Evolutionary conservation across 2,329 filamentous ascomycete species (phyloP), one percentile per base, ranked within the genome.

Genomic region (Arthrobotrys conoides): DNA sequence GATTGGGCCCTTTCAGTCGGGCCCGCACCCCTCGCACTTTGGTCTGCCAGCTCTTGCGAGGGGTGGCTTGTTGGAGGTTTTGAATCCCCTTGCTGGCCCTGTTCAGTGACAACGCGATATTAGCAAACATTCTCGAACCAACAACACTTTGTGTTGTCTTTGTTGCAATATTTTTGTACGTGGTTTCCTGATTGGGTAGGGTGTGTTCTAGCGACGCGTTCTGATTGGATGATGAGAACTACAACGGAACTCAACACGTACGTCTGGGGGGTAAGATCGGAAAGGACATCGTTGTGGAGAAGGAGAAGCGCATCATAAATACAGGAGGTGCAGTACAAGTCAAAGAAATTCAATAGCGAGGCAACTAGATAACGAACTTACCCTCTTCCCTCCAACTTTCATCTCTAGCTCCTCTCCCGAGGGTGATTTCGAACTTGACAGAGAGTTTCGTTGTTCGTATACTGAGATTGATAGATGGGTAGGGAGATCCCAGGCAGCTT

Each of bases 121-220:
- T n/a, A 55, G 51, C 51, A 24, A 51, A 44, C 38, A 63, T 1
- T n/a, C 8, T 30, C 5, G 2, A n/a, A 46, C n/a, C 1, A 5
- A 4, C 73, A 77, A 77, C 73, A 64, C 68, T 49, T 30, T 27
- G 67, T 57, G 75, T 78, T 78, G 75, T 49, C 67, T 63, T 69
- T 20, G 75, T 78, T 55, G 68, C 5, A 78, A 44, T 63, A 53
- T 46, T 46, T 18, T 18, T 8, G 18, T n/a, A n/a, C n/a, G 36
- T n/a, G 38, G 20, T 3, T 72, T 72, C 75, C 68, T 41, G 48
- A 78, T 78, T 18, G 18, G 75, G 57, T 9, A 16, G 20, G 55
- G 67, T 41, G 36, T 20, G 9, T 30, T 12, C 9, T 6, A n/a
- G 22, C 5, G 12, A 18, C 36, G 46, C 9, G 2, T 22, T 41